Conservation (phyloP, 2,329 filamentous ascomycete species). For the Lachnellula hyalina region DNA sequence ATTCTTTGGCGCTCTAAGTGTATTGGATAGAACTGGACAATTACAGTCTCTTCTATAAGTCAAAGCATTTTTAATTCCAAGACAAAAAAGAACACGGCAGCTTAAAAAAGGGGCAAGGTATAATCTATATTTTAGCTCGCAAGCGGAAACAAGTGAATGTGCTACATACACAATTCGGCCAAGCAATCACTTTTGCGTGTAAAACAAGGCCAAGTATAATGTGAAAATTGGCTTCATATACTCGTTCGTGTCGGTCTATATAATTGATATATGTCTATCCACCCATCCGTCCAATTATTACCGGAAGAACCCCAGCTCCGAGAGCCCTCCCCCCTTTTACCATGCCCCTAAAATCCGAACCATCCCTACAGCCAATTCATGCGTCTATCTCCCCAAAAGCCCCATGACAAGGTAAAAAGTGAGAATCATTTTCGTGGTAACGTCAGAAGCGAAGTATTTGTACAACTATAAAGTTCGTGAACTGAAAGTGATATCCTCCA, state of each 20-base stretch:
- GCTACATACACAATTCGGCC: not conserved
- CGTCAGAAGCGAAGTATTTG: conserved; percentile 6
- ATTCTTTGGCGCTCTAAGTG: not conserved
- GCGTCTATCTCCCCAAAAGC: not conserved
- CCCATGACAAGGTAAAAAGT: not conserved
- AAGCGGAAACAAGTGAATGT: not conserved
- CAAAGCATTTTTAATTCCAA: no score
- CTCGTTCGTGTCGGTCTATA: not conserved
- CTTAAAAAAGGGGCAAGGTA: no score
- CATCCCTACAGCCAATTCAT: not conserved
- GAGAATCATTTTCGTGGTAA: conserved; percentile 9
- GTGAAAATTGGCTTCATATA: not conserved
- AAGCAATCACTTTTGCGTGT: not conserved
- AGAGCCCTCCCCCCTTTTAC: not conserved
- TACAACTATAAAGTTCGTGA: conserved; percentile 8
- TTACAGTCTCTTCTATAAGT: no score
- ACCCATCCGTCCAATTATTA: not conserved
- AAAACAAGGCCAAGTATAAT: not conserved
- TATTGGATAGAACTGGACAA: not conserved
- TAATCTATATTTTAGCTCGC: no score
- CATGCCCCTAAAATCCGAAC: not conserved
- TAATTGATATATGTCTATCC: not conserved
- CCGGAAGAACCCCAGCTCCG: not conserved
- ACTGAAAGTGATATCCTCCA: conserved; percentile 3
- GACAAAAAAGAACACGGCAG: no score